Evolutionary conservation across 805 yeast genomes (phyloP).

Genomic region (Geotrichum ghanense): DNA sequence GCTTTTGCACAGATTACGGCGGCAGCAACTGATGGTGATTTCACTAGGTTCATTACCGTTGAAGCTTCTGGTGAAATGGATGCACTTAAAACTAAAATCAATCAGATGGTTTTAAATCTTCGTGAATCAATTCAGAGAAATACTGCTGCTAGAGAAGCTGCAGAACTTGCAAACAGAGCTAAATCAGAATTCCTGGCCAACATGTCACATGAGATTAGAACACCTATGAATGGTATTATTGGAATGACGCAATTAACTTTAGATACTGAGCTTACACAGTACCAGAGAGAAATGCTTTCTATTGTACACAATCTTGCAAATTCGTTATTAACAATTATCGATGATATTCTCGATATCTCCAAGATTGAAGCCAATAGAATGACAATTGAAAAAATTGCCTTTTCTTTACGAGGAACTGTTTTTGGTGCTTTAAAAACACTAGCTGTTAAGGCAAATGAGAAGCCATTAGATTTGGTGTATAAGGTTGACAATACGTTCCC

Average conservation of each 20-base stretch:
- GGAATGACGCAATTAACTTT: constrained; percentile 87
- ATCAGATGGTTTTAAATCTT: constrained; percentile 77
- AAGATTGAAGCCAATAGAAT: constrained; percentile 88
- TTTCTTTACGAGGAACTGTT: constrained; percentile 74
- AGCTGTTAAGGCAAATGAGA: constrained; percentile 83
- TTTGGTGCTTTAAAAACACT: constrained; percentile 83
- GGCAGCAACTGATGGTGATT: constrained; percentile 90
- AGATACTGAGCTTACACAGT: constrained; percentile 82
- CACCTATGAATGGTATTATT: constrained; percentile 87
- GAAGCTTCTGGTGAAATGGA: constrained; percentile 90
- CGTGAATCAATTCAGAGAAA: constrained; percentile 85
- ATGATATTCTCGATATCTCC: constrained; percentile 83
- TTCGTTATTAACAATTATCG: constrained; percentile 74
- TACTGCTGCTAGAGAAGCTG: constrained; percentile 90
- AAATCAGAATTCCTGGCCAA: constrained; percentile 86
- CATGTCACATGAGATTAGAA: constrained; percentile 79
- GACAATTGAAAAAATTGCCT: constrained; percentile 86
- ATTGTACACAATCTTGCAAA: constrained; percentile 84
- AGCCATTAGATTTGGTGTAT: constrained; percentile 67
- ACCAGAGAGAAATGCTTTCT: constrained; percentile 83
- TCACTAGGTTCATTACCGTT: constrained; percentile 79
- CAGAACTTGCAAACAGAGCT: constrained; percentile 80
- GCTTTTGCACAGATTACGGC: constrained; percentile 91
- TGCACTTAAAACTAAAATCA: constrained; percentile 40
- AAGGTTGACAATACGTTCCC: constrained; percentile 82